Evolutionary conservation across 805 yeast species (phyloP), one percentile per base, ranked within the genome.

Genomic region (Hanseniaspora singularis): DNA sequence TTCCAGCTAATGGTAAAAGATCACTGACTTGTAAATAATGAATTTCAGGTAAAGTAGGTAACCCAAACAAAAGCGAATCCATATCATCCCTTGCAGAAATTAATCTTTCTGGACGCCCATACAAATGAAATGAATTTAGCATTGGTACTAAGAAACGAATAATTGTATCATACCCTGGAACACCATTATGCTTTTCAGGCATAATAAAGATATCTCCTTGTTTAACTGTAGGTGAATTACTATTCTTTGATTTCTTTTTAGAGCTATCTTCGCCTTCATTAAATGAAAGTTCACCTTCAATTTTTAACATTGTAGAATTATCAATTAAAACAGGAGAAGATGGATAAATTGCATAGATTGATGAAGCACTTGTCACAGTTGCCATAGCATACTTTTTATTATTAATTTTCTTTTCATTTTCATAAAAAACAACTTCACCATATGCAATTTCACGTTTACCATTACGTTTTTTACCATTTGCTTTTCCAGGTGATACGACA

Each of bases 281-380:
- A 53, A 81, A 81, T 46, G 69, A 64, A 27, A 88, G 84, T 33
- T 73, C 69, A 40, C 96, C 96, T 59, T 88, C 96, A 46, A 89
- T 62, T 59, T 92, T 92, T 58, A 89, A 73, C 73, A 92, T 77
- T 1, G 96, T 85, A 45, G 89, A 78, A 51, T 78, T 78, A 64
- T 89, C 95, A 52, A 92, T 82, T 51, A 89, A 73, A 51, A 75
- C 67, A 22, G 80, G 79, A 40, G 87, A 72, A 57, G 84, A 87
- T 11, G 98, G 98, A 62, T 86, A 92, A n/a, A 88, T 78, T 0
- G 98, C 96, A 53, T 81, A 80, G 18, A 85, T 79, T 7, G 86
- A 75, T 41, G 73, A 64, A 1, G 92, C 89, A 36, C 70, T 69
- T 5, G 74, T 68, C 28, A 88, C 76, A 14, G 79, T 77, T 0